These are phyloP conservation scores for Cryptosporidium viatorum DNA, from an alignment of 169 alveolate species.

Conservation along the genomic window DNA sequence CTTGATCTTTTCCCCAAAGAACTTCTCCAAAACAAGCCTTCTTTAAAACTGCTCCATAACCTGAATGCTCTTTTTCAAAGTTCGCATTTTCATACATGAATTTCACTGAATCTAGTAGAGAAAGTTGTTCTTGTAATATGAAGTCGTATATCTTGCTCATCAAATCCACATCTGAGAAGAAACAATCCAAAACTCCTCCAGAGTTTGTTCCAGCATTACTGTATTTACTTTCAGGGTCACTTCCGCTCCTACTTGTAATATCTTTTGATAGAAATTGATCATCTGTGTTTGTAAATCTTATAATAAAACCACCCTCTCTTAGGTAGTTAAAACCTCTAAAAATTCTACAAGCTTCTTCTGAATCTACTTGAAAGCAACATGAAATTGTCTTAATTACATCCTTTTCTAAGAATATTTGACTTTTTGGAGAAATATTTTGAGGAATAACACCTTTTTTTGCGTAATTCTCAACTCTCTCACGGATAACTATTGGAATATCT, in stretches of 20 bases:
- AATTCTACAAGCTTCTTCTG: constrained; percentile 7
- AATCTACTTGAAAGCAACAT: constrained; percentile 3
- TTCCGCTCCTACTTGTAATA: neutral
- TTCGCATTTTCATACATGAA: constrained; percentile 66
- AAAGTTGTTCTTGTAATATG: constrained; percentile 43
- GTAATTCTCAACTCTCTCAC: constrained; percentile 23
- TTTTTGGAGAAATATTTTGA: neutral
- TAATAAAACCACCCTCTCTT: constrained; percentile 29
- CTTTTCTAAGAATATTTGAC: neutral
- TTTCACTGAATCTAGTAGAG: constrained; percentile 32
- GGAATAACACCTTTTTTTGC: neutral
- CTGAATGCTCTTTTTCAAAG: constrained; percentile 8
- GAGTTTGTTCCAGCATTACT: neutral
- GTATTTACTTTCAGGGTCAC: neutral
- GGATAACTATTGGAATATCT: constrained; percentile 29
- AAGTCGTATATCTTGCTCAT: constrained; percentile 57
- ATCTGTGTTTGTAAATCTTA: constrained; percentile 41
- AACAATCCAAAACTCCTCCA: constrained; percentile 22
- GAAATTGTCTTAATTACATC: constrained; percentile 26
- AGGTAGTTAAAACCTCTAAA: constrained; percentile 34
- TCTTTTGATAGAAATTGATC: constrained; percentile 18
- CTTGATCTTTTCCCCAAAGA: neutral
- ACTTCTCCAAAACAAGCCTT: constrained; percentile 37
- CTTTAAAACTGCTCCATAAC: constrained; percentile 7
- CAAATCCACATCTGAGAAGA: constrained; percentile 17